A percentile compares a stretch with the other conserved stretches of the same genome.
Evolutionary conservation across 1,284 basidiomycete genomes (phyloP).

Genomic region (Apiotrichum brassicae): DNA sequence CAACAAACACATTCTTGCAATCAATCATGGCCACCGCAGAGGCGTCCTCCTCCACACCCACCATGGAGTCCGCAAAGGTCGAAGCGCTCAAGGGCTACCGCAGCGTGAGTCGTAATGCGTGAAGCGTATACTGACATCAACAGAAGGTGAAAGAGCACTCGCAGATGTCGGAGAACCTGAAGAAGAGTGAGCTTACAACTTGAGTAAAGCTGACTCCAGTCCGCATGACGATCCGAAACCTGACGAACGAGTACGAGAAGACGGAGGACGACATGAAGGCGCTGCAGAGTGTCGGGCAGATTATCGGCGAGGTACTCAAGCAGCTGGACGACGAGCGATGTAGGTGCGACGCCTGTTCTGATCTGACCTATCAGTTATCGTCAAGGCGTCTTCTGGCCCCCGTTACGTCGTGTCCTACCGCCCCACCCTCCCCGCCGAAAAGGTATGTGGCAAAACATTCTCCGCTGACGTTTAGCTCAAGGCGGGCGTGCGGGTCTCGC

Average conservation of each 20-base stretch:
- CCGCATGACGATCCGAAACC: conserved; percentile 59
- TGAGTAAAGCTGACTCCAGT: conserved; percentile 22
- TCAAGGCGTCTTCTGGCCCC: conserved; percentile 96
- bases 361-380: conserved; percentile 67
- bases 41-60: conserved; percentile 26
- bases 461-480: conserved; percentile 58
- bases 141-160: conserved; percentile 90
- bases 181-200: conserved; percentile 62
- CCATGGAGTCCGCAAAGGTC: conserved; percentile 41
- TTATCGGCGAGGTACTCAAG: conserved; percentile 98
- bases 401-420: conserved; percentile 99
- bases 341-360: conserved; percentile 48
- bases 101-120: conserved; percentile 27
- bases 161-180: conserved; percentile 70
- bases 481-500: conserved; percentile 86
- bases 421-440: conserved; percentile 80
- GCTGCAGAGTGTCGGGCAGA: conserved; percentile 96
- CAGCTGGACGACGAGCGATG: conserved; percentile 97
- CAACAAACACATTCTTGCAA: neutral
- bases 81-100: conserved; percentile 48
- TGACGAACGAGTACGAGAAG: conserved; percentile 86
- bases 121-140: conserved; percentile 11
- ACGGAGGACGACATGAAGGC: conserved; percentile 99
- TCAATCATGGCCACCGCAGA: conserved; percentile 16
- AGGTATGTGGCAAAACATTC: conserved; percentile 46